Evolutionary conservation across 2,329 filamentous ascomycete genomes (phyloP).

Genomic region (Ascochyta pisi): DNA sequence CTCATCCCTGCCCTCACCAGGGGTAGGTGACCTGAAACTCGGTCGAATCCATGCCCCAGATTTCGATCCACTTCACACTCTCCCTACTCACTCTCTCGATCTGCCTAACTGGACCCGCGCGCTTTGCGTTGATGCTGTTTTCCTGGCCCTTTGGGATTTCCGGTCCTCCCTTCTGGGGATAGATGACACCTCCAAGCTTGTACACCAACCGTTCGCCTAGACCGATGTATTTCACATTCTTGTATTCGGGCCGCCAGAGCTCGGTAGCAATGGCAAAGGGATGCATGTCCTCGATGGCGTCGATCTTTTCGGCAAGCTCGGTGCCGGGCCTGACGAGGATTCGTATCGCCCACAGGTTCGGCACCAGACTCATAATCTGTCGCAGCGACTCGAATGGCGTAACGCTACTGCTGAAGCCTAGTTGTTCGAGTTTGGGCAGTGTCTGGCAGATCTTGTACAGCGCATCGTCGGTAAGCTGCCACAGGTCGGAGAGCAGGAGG

Average conservation of each 20-base stretch:
- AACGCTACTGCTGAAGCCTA: conserved; percentile 64
- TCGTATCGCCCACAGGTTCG: conserved; percentile 52
- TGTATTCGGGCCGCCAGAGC: conserved; percentile 45
- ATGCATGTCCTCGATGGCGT: conserved; percentile 42
- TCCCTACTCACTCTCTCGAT: conserved; percentile 44
- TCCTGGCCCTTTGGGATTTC: conserved; percentile 19
- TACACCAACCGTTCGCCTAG: conserved; percentile 48
- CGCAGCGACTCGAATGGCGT: conserved; percentile 51
- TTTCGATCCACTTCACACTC: conserved; percentile 52
- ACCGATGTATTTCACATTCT: conserved; percentile 48
- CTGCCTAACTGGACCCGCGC: conserved; percentile 37
- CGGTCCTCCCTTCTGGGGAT: conserved; percentile 25
- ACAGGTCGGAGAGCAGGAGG: conserved; percentile 63
- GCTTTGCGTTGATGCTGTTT: conserved; percentile 36
- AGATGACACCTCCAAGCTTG: conserved; percentile 44
- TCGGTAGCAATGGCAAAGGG: conserved; percentile 42
- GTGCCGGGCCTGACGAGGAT: conserved; percentile 44
- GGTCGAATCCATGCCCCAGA: conserved; percentile 54
- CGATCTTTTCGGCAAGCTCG: conserved; percentile 35
- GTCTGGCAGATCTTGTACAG: conserved; percentile 60
- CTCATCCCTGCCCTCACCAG: conserved; percentile 13
- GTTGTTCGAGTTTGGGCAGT: conserved; percentile 65
- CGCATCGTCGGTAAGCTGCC: conserved; percentile 58
- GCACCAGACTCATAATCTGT: conserved; percentile 46
- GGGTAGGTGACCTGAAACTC: conserved; percentile 42